Conservation (phyloP, 2,329 filamentous ascomycete species). For the Microascus cirrosus region DNA sequence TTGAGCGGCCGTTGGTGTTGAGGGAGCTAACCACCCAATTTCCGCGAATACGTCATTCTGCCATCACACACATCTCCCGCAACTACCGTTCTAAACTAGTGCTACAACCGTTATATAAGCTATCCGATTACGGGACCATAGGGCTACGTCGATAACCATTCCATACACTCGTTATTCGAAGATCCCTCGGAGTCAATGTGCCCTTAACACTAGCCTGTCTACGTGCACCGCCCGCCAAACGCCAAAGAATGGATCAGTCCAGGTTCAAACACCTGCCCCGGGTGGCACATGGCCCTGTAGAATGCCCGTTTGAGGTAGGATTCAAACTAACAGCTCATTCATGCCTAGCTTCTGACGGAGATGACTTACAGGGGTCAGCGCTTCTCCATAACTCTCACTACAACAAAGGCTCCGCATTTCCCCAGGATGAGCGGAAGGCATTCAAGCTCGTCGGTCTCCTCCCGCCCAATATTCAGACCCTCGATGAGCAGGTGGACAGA, state of each 20-base stretch:
- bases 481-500: constrained; percentile 65
- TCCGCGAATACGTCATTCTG: background rate
- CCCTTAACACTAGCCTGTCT: background rate
- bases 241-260: background rate
- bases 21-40: background rate
- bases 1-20: background rate
- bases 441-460: constrained; percentile 67
- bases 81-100: background rate
- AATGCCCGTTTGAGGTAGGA: background rate
- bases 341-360: background rate
- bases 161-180: background rate
- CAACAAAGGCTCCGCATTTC: constrained; percentile 79
- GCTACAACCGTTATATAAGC: background rate
- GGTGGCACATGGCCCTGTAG: background rate
- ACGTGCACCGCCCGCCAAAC: background rate
- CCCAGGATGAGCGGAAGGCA: constrained; percentile 50
- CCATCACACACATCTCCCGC: background rate
- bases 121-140: background rate
- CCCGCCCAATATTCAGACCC: constrained; percentile 58
- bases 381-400: constrained; percentile 1
- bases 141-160: background rate
- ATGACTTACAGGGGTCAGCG: background rate
- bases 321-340: background rate
- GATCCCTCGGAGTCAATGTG: background rate
- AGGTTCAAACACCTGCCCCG: background rate